Conservation (phyloP, 2,329 filamentous ascomycete genomes). For the Cladosporium colombiae region DNA sequence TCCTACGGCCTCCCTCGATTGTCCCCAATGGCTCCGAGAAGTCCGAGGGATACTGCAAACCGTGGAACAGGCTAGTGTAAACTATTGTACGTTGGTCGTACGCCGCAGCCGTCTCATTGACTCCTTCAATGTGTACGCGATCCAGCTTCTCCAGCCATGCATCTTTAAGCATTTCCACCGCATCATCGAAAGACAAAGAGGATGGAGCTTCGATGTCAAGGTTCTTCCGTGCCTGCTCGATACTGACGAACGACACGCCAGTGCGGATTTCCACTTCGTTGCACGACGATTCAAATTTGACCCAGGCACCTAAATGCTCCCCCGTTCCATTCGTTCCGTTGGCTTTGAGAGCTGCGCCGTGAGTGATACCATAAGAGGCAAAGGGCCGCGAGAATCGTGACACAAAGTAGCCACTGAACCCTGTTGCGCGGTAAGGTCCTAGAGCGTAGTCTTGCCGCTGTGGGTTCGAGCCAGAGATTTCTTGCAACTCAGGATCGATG, state of each 20-base stretch:
- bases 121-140: slow-evolving; percentile 46
- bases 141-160: slow-evolving; percentile 51
- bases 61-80: slow-evolving; percentile 51
- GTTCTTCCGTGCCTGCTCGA: slow-evolving; percentile 50
- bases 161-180: slow-evolving; percentile 44
- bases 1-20: slow-evolving; percentile 28
- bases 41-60: slow-evolving; percentile 51
- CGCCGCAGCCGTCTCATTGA: slow-evolving; percentile 43
- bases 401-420: slow-evolving; percentile 51
- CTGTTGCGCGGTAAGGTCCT: slow-evolving; percentile 45
- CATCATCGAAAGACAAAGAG: slow-evolving; percentile 40
- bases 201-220: slow-evolving; percentile 47
- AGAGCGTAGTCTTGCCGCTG: slow-evolving; percentile 51
- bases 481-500: slow-evolving; percentile 40
- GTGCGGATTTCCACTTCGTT: slow-evolving; percentile 48
- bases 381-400: slow-evolving; percentile 50
- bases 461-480: slow-evolving; percentile 49
- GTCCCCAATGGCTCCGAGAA: slow-evolving; percentile 47
- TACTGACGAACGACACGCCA: slow-evolving; percentile 50
- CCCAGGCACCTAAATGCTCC: slow-evolving; percentile 45
- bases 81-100: slow-evolving; percentile 50
- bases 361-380: slow-evolving; percentile 39
- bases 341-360: slow-evolving; percentile 34
- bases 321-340: slow-evolving; percentile 33
- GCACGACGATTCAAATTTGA: slow-evolving; percentile 38